Evolutionary conservation across 1,284 basidiomycete genomes (phyloP).

Genomic region (Trichosporon ovoides): DNA sequence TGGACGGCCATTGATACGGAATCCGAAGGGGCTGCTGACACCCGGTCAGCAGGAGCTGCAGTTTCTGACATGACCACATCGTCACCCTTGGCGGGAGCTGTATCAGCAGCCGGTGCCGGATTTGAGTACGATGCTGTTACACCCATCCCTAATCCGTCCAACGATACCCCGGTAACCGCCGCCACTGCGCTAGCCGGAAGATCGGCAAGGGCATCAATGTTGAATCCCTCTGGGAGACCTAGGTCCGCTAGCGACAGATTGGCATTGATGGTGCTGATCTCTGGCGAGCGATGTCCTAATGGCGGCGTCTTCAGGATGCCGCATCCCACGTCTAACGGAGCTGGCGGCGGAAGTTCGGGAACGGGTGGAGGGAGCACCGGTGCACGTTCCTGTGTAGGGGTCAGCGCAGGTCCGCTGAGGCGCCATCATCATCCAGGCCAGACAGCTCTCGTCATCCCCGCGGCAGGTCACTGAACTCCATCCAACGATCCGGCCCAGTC

Average conservation of each 20-base stretch:
- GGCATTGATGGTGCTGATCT: conserved; percentile 4
- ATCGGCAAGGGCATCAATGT: not conserved
- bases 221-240: not conserved
- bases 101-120: not conserved
- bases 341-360: conserved; percentile 5
- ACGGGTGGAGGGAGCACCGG: conserved; percentile 29
- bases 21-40: not conserved
- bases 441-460: not conserved
- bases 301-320: not conserved
- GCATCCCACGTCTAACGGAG: not conserved
- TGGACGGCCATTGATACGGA: not conserved
- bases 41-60: not conserved
- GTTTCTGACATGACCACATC: not conserved
- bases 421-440: not conserved
- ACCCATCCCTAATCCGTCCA: not conserved
- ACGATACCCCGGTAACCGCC: not conserved
- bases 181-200: not conserved
- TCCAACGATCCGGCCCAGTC: too few species aligned
- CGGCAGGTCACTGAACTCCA: too few species aligned
- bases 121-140: not conserved
- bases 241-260: not conserved
- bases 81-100: not conserved
- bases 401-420: not conserved
- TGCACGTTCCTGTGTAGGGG: conserved; percentile 22
- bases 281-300: not conserved